Evolutionary conservation across 2,329 filamentous ascomycete species (phyloP), one percentile per base, ranked within the genome.

Genomic region (Diplodia sapinea): DNA sequence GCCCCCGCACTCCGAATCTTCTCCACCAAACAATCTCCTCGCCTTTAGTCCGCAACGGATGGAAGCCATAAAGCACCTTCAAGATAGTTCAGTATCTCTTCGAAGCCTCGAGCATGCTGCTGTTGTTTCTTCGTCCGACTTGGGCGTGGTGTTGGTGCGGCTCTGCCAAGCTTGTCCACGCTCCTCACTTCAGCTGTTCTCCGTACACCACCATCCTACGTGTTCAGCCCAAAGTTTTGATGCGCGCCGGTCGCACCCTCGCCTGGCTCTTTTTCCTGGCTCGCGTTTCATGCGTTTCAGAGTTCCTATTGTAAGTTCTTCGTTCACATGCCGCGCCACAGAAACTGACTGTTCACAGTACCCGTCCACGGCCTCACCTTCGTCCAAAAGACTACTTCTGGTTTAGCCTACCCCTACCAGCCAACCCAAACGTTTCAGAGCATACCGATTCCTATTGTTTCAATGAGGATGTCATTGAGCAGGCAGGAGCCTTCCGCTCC

Each of bases 151-250:
- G 29, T 11, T 36, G n/a, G n/a, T n/a, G 31, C 29, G 31, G 29
- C 36, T 62, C 29, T 15, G 12, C 12, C n/a, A 7, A 33, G 31
- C n/a, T 20, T 13, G 6, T 23, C n/a, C 15, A 38, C 52, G 29
- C 52, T 6, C 29, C 52, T 55, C 52, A 55, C 52, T 6, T 26
- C 38, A n/a, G 33, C n/a, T 57, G 54, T n/a, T 47, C 38, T 47
- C 38, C 38, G 26, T n/a, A 31, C 56, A 47, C 56, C 56, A 33
- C 38, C 36, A 47, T 4, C 17, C 29, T 33, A 33, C 52, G 13
- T 5, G 13, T 9, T 3, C 9, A n/a, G 43, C n/a, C n/a, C n/a
- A 47, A 47, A 47, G 2, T 47, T 20, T 20, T 47, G 7, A 55
- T 55, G 4, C 52, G 17, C 7, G 3, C n/a, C 56, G 29, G 13